A percentile compares a stretch with the other conserved stretches of the same genome.
Evolutionary conservation across 352 stramenopile genomes (phyloP).

Genomic region (Pythium aquatile): DNA sequence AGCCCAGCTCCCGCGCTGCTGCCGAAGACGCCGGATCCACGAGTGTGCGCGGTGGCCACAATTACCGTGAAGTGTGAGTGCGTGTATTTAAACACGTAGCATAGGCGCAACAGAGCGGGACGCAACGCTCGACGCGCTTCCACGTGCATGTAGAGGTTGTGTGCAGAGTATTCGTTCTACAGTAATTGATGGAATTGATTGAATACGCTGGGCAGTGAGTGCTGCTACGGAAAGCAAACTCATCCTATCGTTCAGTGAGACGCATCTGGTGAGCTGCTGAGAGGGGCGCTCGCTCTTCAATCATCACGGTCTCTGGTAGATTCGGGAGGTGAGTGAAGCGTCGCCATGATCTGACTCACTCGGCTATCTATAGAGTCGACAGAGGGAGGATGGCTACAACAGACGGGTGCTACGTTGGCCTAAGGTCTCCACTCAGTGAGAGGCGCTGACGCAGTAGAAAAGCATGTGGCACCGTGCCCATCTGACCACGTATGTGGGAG

Average conservation of each 20-base stretch:
- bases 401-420: too few species aligned
- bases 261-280: constrained; percentile 1
- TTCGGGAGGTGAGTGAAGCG: too few species aligned
- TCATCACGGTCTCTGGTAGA: background rate
- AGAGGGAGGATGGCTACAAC: too few species aligned
- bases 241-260: too few species aligned
- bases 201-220: too few species aligned
- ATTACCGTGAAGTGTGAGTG: constrained; percentile 2
- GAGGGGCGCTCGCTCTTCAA: background rate
- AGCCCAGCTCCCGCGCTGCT: background rate
- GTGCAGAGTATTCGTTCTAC: too few species aligned
- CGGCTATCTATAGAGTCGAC: background rate
- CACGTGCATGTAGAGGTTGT: background rate
- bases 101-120: background rate
- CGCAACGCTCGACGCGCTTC: background rate
- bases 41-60: background rate
- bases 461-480: background rate
- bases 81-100: background rate
- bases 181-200: too few species aligned
- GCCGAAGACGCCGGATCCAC: background rate
- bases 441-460: too few species aligned
- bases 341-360: background rate
- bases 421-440: too few species aligned
- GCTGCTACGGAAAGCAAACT: too few species aligned
- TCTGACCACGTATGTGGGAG: background rate